These are phyloP conservation scores for Blyttiomyces sp. DNA, from an alignment of 371 early-diverging fungal genomes.

Conservation along the genomic window DNA sequence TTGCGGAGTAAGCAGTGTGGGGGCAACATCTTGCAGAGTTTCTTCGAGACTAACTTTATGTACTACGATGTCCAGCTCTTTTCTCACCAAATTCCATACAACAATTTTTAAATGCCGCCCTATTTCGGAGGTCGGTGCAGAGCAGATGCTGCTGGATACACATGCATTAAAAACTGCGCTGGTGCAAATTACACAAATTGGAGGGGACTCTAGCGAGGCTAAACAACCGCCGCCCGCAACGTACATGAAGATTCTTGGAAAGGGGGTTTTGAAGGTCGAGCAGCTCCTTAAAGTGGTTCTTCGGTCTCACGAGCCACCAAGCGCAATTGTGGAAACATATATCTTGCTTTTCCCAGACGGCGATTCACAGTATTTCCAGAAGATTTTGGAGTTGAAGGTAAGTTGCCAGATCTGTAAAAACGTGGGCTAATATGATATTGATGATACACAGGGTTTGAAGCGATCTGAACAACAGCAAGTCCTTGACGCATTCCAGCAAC, in stretches of 20 bases:
- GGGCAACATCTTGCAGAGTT: too few relatives aligned
- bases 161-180: slow-evolving; percentile 79
- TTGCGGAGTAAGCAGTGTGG: slow-evolving; percentile 75
- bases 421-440: neutral
- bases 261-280: slow-evolving; percentile 76
- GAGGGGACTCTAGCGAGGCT: slow-evolving; percentile 1
- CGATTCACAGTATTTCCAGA: slow-evolving; percentile 62
- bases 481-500: slow-evolving; percentile 21
- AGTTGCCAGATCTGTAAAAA: neutral
- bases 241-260: slow-evolving; percentile 77
- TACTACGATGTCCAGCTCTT: slow-evolving; percentile 59
- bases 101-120: slow-evolving; percentile 72
- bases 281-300: slow-evolving; percentile 85
- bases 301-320: slow-evolving; percentile 78
- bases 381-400: slow-evolving; percentile 83
- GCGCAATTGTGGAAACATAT: slow-evolving; percentile 82
- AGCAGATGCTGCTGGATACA: slow-evolving; percentile 89
- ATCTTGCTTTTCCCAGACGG: slow-evolving; percentile 76
- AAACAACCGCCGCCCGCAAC: slow-evolving; percentile 52
- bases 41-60: too few relatives aligned
- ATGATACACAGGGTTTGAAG: slow-evolving; percentile 28
- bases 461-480: slow-evolving; percentile 30
- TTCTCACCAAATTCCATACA: slow-evolving; percentile 58
- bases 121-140: slow-evolving; percentile 83
- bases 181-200: slow-evolving; percentile 64